Conservation (phyloP, 2,329 filamentous ascomycete genomes). For the Lasiodiplodia sp. region DNA sequence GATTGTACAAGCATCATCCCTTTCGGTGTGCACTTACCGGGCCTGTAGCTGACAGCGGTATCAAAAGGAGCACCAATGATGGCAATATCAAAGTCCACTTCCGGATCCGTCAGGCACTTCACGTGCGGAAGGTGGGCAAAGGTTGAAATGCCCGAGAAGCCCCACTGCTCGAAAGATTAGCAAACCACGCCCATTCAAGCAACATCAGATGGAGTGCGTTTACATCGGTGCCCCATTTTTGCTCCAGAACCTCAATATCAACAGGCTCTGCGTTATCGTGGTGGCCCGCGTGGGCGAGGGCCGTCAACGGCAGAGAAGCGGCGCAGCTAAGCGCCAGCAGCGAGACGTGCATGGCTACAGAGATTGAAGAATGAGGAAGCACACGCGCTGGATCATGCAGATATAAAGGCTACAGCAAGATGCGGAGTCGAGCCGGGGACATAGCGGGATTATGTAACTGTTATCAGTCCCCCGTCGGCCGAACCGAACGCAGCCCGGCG, state of each 20-base stretch:
- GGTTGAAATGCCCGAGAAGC: conserved; percentile 74
- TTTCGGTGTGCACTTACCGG: conserved; percentile 39
- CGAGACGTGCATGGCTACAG: conserved; percentile 16
- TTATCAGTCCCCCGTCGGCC: conserved; percentile 11
- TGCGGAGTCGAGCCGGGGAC: conserved; percentile 8
- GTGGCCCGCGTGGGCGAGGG: conserved; percentile 40
- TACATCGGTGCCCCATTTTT: conserved; percentile 53
- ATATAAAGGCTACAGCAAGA: neutral
- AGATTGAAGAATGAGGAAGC: neutral
- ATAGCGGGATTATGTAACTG: conserved; percentile 9
- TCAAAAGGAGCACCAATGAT: conserved; percentile 60
- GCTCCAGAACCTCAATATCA: conserved; percentile 43
- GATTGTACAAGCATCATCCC: neutral
- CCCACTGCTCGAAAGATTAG: conserved; percentile 57
- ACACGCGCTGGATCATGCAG: neutral
- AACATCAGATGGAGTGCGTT: conserved; percentile 2
- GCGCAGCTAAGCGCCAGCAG: conserved; percentile 20
- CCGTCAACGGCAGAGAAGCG: conserved; percentile 33
- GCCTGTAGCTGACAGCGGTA: conserved; percentile 56
- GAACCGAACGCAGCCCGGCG: conserved; percentile 8
- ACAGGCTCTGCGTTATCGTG: conserved; percentile 40
- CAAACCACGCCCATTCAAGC: conserved; percentile 16
- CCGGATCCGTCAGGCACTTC: conserved; percentile 56
- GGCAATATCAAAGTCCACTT: conserved; percentile 54
- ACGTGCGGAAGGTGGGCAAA: conserved; percentile 58